Evolutionary conservation across 225 moss, liverwort and hornwort species (phyloP), one percentile per base, ranked within the genome.

Genomic region (Asterella californica): DNA sequence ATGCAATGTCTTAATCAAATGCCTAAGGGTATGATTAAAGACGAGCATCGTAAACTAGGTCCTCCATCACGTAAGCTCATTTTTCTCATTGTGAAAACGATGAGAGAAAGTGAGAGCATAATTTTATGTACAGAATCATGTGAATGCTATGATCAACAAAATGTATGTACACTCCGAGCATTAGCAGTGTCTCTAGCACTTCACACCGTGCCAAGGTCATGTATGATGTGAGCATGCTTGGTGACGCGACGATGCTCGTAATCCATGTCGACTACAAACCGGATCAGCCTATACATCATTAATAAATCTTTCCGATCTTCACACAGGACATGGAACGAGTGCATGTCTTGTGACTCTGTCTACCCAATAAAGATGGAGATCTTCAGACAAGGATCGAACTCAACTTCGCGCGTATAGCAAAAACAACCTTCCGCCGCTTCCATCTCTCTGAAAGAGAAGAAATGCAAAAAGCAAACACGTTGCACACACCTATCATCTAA

Each of bases 241-340:
- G 29, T 74, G 14, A 54, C 11, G n/a, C 77, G 77, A 18, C 62
- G 77, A 34, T 68, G 78, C 47, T 50, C 22, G 64, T 59, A 63
- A 29, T 69, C 72, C 74, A 84, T 5, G 19, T 84, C 84, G 1
- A 78, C 84, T 59, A 81, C 81, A 65, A 84, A 81, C 25, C 48
- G 55, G 54, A 84, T 57, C 25, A 84, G 32, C 81, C 75, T 81
- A 55, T 81, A 74, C 11, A 81, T 36, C n/a, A 81, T 63, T 29
- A n/a, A 77, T 60, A 15, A 38, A 15, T 48, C n/a, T 48, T 77
- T 46, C 77, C 46, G 46, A 65, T 77, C 77, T 77, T 77, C 77
- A 15, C n/a, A 7, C 27, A 48, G 29, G 47, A n/a, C 29, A 46
- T 18, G 47, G 60, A 30, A 21, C 15, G 1, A 60, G 37, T 42